Percentiles rank a stretch among this genome's conserved stretches.
phyloP scores from a whole-genome alignment of 2,329 filamentous ascomycete genomes.

The Lojkania enalia region DNA sequence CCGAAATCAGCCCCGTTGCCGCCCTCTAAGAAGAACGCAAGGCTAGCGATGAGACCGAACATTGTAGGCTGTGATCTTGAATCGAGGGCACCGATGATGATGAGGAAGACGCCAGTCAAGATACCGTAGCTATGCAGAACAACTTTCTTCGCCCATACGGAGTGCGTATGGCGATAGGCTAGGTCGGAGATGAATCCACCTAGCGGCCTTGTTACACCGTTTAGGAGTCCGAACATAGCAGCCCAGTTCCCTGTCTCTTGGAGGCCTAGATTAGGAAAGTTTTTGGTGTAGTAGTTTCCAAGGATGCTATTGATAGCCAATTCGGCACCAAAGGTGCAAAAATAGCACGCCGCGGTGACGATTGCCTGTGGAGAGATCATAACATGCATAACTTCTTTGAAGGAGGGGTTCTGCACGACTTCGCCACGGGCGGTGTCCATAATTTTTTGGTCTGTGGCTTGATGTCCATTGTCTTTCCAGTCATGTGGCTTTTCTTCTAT shows the following conservation, averaged over 20 bases:
- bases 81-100: slow-evolving; percentile 63
- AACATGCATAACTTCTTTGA: slow-evolving; percentile 63
- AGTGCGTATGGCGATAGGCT: slow-evolving; percentile 52
- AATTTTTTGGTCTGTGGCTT: slow-evolving; percentile 48
- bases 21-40: slow-evolving; percentile 80
- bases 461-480: slow-evolving; percentile 39
- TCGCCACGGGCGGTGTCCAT: slow-evolving; percentile 60
- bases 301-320: slow-evolving; percentile 62
- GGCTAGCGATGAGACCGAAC: slow-evolving; percentile 72
- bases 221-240: slow-evolving; percentile 73
- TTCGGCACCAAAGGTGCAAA: slow-evolving; percentile 63
- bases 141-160: slow-evolving; percentile 66
- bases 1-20: slow-evolving; percentile 84
- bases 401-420: slow-evolving; percentile 62
- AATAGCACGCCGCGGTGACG: slow-evolving; percentile 58
- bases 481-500: slow-evolving; percentile 29
- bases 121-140: slow-evolving; percentile 59
- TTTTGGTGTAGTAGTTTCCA: slow-evolving; percentile 58
- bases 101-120: slow-evolving; percentile 60
- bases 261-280: slow-evolving; percentile 57
- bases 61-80: slow-evolving; percentile 64
- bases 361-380: slow-evolving; percentile 62
- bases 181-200: slow-evolving; percentile 63
- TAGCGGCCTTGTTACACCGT: slow-evolving; percentile 65
- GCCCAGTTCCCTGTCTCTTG: slow-evolving; percentile 62